These are phyloP conservation scores for Kentomonas sorsogonicus DNA, from an alignment of 208 protist genomes.

Conservation along the genomic window DNA sequence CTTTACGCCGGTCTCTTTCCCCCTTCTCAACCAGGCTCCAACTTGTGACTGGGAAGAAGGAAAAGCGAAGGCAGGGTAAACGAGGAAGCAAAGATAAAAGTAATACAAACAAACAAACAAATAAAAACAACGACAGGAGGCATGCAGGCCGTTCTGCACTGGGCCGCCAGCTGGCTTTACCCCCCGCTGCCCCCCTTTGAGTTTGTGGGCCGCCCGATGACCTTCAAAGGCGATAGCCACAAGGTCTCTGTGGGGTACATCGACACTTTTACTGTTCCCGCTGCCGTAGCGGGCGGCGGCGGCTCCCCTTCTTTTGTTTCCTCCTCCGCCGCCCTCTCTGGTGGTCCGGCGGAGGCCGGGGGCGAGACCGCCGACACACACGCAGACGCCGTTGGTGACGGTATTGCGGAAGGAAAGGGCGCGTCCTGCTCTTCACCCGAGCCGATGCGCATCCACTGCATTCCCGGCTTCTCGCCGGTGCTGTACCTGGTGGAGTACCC, in stretches of 20 bases:
- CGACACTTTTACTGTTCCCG: conserved; percentile 7
- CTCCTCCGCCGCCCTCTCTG: background rate
- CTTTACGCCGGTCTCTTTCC: too few species aligned
- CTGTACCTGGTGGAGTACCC: conserved; percentile 43
- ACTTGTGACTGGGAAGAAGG: too few species aligned
- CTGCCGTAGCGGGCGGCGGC: background rate
- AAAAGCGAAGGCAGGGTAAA: too few species aligned
- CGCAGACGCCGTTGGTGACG: too few species aligned
- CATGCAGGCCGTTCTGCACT: background rate
- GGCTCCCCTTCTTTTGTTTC: background rate
- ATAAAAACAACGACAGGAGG: too few species aligned
- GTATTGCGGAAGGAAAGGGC: conserved; percentile 7
- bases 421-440: too few species aligned
- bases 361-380: too few species aligned
- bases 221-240: conserved; percentile 11
- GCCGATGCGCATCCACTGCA: conserved; percentile 35
- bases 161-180: background rate
- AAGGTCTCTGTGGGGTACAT: conserved; percentile 33
- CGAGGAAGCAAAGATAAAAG: conserved; percentile 89
- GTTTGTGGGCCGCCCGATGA: conserved; percentile 27
- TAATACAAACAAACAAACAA: conserved; percentile 89
- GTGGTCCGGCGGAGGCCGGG: too few species aligned
- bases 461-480: conserved; percentile 29
- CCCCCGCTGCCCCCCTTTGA: conserved; percentile 11
- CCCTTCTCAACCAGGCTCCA: too few species aligned